A percentile compares a stretch with the other conserved stretches of the same genome.
phyloP scores from a whole-genome alignment of 208 protist genomes.

The Leishmania guyanensis region DNA sequence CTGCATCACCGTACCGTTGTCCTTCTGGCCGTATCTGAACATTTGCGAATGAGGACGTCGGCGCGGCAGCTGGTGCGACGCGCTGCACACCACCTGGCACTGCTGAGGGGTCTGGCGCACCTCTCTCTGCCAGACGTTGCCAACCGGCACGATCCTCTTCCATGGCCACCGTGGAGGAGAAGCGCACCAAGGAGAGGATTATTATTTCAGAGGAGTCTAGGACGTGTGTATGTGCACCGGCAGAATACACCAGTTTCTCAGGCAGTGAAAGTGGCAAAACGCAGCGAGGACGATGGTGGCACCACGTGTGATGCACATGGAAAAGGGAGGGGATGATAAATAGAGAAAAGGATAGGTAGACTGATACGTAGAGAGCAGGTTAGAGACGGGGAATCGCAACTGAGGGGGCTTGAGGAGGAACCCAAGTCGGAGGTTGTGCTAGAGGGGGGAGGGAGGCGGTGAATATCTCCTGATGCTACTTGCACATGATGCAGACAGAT shows the following conservation, averaged over 20 bases:
- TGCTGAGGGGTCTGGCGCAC: slow-evolving; percentile 3
- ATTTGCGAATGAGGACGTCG: slow-evolving; percentile 34
- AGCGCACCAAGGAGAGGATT: background rate
- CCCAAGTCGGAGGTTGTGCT: too few species aligned
- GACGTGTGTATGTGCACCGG: background rate
- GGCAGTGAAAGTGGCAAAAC: background rate
- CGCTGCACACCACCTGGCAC: slow-evolving; percentile 10
- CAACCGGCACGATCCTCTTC: slow-evolving; percentile 3
- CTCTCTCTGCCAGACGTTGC: background rate
- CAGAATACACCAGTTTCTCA: background rate
- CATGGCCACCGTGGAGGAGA: slow-evolving; percentile 11
- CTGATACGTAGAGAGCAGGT: background rate
- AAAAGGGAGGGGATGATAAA: slow-evolving; percentile 4
- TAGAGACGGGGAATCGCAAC: background rate
- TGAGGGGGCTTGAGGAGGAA: background rate
- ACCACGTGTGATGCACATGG: background rate
- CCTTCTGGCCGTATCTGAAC: slow-evolving; percentile 52
- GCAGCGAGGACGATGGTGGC: background rate
- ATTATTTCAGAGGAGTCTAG: background rate
- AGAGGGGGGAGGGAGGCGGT: background rate
- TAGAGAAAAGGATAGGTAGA: background rate
- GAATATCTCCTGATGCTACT: background rate
- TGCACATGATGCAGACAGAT: background rate
- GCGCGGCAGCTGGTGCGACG: slow-evolving; percentile 2
- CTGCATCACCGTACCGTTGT: slow-evolving; percentile 72